Evolutionary conservation across 345 rosid genomes (phyloP).

Genomic region (Bretschneidera sinensis): DNA sequence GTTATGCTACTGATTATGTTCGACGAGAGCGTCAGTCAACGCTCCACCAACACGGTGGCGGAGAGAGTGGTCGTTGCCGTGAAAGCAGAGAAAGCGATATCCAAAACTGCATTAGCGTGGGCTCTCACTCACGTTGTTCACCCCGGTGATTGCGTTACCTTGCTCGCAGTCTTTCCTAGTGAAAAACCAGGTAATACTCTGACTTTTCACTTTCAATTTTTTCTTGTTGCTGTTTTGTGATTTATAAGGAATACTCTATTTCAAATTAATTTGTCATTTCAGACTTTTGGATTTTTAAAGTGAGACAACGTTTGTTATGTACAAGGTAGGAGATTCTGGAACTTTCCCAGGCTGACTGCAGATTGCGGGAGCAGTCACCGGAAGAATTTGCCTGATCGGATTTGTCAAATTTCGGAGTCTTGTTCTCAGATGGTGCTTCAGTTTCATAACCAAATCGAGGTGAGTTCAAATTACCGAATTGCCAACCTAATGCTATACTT

Average conservation of each 20-base stretch:
- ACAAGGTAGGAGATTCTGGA: slow-evolving; percentile 63
- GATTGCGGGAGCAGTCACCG: slow-evolving; percentile 41
- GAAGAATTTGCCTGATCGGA: slow-evolving; percentile 43
- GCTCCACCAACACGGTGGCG: slow-evolving; percentile 17
- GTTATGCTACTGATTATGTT: background rate
- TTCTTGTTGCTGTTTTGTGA: background rate
- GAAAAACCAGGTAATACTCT: slow-evolving; percentile 30
- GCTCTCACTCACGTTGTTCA: slow-evolving; percentile 70
- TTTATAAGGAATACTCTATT: background rate
- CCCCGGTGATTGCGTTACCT: slow-evolving; percentile 54
- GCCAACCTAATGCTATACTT: background rate
- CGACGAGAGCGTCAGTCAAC: slow-evolving; percentile 20
- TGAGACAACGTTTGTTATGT: background rate
- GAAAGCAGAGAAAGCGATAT: slow-evolving; percentile 60
- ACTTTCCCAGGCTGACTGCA: slow-evolving; percentile 42
- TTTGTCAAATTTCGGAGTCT: slow-evolving; percentile 61
- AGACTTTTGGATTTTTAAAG: background rate
- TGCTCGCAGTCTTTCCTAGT: slow-evolving; percentile 51
- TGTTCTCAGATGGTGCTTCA: slow-evolving; percentile 73
- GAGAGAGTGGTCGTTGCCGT: slow-evolving; percentile 61
- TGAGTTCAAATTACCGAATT: slow-evolving; percentile 21
- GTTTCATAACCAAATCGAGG: slow-evolving; percentile 60
- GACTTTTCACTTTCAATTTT: background rate
- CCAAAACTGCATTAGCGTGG: slow-evolving; percentile 62
- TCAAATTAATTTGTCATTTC: background rate